Evolutionary conservation across 371 early-diverging fungal species (phyloP), one percentile per base, ranked within the genome.

Genomic region (Dinochytrium kinnereticum): DNA sequence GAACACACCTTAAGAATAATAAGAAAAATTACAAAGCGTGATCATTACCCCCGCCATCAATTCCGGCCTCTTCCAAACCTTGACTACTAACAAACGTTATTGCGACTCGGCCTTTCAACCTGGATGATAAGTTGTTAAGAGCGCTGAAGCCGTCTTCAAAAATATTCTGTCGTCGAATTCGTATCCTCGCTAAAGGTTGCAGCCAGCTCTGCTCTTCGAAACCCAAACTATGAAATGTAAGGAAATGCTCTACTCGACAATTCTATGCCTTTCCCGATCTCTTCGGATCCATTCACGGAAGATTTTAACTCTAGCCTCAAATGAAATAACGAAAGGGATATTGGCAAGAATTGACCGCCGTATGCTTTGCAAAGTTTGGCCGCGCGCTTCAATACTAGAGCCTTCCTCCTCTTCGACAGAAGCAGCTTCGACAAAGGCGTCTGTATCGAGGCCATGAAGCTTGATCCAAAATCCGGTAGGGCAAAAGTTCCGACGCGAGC

Each of bases 291-390:
- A 90, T 69, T 85, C 85, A 17, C 94, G 86, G 76, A 98, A 96
- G n/a, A 98, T 88, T 17, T 88, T 83, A 7, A 96, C 94, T 19
- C 98, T 91, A 49, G 90, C 89, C 64, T 93, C 92, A 76, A 98
- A 96, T 0, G 95, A 94, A 28, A 95, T 89, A 0, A 95, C 91
- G 82, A 96, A 97, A 0, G 96, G 96, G 0, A 96, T 91, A 69
- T 93, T 86, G 66, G 88, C 87, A 68, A 97, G 82, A 30, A 97
- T 82, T 2, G 87, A 90, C 2, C 92, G 85, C 1, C 92, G 85
- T n/a, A 1, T 92, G 93, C 49, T 87, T 90, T 31, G 89, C 72
- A 15, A 86, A 7, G 70, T 2, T 61, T 1, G 21, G 59, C 28
- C 34, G 28, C 24, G 19, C 31, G 2, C 19, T 65, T 28, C 68